Percentiles rank a stretch among this genome's conserved stretches.
Evolutionary conservation across 768 basidiomycete species (phyloP).

Genomic region (Astraeus odoratus): DNA sequence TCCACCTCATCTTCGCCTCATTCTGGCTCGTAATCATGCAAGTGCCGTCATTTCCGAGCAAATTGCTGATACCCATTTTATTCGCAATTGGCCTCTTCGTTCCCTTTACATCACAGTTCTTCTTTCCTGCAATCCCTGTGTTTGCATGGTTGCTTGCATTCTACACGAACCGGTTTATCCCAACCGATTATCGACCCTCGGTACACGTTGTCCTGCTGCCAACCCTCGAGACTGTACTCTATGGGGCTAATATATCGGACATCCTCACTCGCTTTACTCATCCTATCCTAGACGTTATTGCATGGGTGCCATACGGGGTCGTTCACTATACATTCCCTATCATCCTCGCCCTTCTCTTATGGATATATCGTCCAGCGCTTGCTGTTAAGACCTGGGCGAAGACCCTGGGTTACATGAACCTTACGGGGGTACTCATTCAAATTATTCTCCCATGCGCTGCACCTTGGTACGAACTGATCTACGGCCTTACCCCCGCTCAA

Average conservation of each 20-base stretch:
- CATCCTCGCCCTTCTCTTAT: slow-evolving; percentile 76
- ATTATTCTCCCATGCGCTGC: slow-evolving; percentile 88
- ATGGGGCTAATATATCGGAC: slow-evolving; percentile 97
- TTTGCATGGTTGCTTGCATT: slow-evolving; percentile 82
- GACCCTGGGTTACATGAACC: slow-evolving; percentile 90
- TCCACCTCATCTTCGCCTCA: slow-evolving; percentile 53
- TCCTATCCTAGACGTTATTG: slow-evolving; percentile 84
- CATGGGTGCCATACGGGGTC: slow-evolving; percentile 97
- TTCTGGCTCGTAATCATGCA: slow-evolving; percentile 76
- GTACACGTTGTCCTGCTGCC: slow-evolving; percentile 92
- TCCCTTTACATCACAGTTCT: slow-evolving; percentile 86
- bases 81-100: slow-evolving; percentile 66
- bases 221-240: slow-evolving; percentile 89
- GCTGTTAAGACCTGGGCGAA: slow-evolving; percentile 79
- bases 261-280: slow-evolving; percentile 93
- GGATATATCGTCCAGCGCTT: slow-evolving; percentile 82
- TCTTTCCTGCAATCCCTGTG: slow-evolving; percentile 81
- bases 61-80: slow-evolving; percentile 69
- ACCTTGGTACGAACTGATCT: slow-evolving; percentile 97
- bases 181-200: slow-evolving; percentile 62
- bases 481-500: slow-evolving; percentile 92
- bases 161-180: slow-evolving; percentile 84
- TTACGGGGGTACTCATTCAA: slow-evolving; percentile 81
- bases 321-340: slow-evolving; percentile 86
- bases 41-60: slow-evolving; percentile 60